Base-by-base conservation (phyloP, 805 yeast genomes). In the Brettanomyces nanus region DNA sequence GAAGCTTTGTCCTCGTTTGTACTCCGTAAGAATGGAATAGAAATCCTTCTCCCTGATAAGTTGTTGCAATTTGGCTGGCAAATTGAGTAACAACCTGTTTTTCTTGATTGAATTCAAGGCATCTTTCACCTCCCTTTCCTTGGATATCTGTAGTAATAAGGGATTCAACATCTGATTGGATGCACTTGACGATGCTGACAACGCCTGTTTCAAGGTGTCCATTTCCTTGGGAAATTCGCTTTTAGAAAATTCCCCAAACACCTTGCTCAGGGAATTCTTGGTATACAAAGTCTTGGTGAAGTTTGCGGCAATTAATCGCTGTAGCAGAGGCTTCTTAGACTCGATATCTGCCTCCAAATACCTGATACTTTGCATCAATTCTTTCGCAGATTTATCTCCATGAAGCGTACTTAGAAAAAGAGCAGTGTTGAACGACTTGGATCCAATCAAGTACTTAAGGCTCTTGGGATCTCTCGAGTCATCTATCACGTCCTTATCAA, bases 221-320 rank as follows among this genome's bases (percentile, higher is more conserved):
- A 53, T 40, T 21, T 48, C 51, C n/a, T 36, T 31, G 3, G 42
- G 31, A 23, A 58, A 35, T 25, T 46, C 45, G 19, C 53, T 53
- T 21, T 49, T 49, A 22, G 66, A 60, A 46, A 80, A 75, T 44
- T 74, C 77, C 17, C 57, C 62, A 43, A 76, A 71, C 4, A 80
- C 76, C 20, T 68, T 68, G 50, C 82, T 89, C 27, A 83, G 58
- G 3, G 74, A 63, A 19, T 80, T 72, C 49, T 83, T 83, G 20
- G 79, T 68, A 44, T 71, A 71, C 23, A 83, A 84, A 45, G 80
- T 81, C 46, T 70, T 67, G 38, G 74, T 71, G 46, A 76, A 80
- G 50, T 82, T 84, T 11, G 66, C 58, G 45, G 75, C 75, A 13
- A 80, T 75, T 30, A 78, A 54, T 13, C 53, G 48, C 40, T 72